Conservation (phyloP, 345 rosid species). For the Turnera subulata region DNA sequence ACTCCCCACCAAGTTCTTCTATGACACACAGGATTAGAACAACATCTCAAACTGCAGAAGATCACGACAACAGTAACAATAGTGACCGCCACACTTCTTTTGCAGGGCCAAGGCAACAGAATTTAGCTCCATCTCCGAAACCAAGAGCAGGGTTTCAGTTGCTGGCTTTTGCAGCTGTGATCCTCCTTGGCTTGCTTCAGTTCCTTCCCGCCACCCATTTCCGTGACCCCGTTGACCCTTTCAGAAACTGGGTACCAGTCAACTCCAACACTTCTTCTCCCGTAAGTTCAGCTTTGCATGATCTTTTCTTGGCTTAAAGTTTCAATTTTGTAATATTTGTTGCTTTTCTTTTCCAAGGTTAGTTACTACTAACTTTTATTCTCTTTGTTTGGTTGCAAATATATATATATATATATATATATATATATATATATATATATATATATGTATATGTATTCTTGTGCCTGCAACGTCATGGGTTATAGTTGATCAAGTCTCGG, state of each 20-base stretch:
- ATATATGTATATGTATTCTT: neutral
- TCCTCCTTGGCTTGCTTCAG: conserved; percentile 30
- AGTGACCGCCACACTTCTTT: neutral
- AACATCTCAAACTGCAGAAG: conserved; percentile 7
- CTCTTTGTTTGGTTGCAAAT: neutral
- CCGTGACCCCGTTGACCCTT: conserved; percentile 34
- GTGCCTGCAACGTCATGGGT: no score
- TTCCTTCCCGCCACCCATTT: conserved; percentile 42
- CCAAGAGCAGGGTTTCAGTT: conserved; percentile 18
- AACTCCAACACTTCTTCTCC: conserved; percentile 13
- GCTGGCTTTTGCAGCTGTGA: conserved; percentile 26
- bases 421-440: neutral
- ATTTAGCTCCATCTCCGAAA: conserved; percentile 17
- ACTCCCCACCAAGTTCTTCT: conserved; percentile 7
- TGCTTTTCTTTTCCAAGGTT: neutral
- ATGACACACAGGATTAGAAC: conserved; percentile 13
- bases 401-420: neutral
- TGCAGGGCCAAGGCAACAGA: neutral
- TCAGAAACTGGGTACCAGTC: conserved; percentile 34
- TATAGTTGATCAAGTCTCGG: conserved; percentile 5
- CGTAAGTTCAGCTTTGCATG: conserved; percentile 8
- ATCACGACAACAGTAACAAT: neutral
- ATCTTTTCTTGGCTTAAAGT: neutral
- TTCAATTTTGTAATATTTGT: neutral
- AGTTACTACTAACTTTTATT: no score